Conservation (phyloP, 768 basidiomycete genomes). For the Boletus sensibilis region DNA sequence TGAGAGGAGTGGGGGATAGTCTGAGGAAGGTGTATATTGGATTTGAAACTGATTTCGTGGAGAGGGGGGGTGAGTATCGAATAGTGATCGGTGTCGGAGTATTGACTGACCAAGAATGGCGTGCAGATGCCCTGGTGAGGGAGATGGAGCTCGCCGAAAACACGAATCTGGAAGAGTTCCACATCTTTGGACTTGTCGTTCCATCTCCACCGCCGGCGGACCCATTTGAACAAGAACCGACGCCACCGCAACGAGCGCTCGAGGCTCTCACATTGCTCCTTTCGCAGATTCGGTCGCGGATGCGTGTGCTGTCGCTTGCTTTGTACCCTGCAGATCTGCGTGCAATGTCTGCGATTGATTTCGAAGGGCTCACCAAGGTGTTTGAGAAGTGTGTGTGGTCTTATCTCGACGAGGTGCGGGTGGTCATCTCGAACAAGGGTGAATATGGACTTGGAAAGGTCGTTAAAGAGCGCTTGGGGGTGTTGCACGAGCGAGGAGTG, state of each 20-base stretch:
- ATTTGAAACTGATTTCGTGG: conserved; percentile 31
- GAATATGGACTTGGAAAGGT: conserved; percentile 25
- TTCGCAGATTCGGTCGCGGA: conserved; percentile 26
- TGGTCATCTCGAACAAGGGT: conserved; percentile 33
- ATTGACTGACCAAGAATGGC: conserved; percentile 8
- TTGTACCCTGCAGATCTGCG: conserved; percentile 33
- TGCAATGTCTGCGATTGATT: conserved; percentile 29
- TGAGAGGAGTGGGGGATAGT: conserved; percentile 20
- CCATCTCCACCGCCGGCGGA: conserved; percentile 29
- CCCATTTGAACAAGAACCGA: conserved; percentile 18
- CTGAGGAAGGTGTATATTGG: conserved; percentile 30
- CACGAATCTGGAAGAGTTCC: conserved; percentile 27
- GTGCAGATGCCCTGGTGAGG: conserved; percentile 24
- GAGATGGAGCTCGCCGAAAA: conserved; percentile 30
- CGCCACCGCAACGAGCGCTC: conserved; percentile 13
- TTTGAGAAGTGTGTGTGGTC: conserved; percentile 26
- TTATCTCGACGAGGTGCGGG: conserved; percentile 24
- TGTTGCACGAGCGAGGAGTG: conserved; percentile 27
- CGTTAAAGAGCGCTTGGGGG: conserved; percentile 22
- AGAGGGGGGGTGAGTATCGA: conserved; percentile 28
- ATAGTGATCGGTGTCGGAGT: too few species aligned
- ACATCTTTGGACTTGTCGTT: conserved; percentile 34
- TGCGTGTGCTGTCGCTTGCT: conserved; percentile 33
- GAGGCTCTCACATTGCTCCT: conserved; percentile 28
- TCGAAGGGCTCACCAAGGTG: conserved; percentile 27